Evolutionary conservation across 768 basidiomycete genomes (phyloP), one percentile per base, ranked within the genome.

Genomic region (Terana coerulea): DNA sequence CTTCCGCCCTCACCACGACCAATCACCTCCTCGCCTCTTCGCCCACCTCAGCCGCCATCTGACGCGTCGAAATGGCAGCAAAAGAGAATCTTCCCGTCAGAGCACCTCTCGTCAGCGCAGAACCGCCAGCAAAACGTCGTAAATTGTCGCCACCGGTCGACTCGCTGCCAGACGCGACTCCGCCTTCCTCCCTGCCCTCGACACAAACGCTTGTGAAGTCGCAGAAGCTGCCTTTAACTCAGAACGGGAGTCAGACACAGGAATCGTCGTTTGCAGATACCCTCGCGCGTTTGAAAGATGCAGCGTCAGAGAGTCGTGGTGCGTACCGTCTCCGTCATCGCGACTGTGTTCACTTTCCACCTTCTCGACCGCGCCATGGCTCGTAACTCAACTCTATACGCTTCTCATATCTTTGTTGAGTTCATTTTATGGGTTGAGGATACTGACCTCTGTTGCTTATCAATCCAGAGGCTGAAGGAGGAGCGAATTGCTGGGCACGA

Each of bases 401-500:
- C n/a, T n/a, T n/a, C n/a, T n/a, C n/a, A n/a, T n/a, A n/a, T n/a
- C n/a, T n/a, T n/a, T n/a, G n/a, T n/a, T n/a, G n/a, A n/a, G n/a
- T n/a, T n/a, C n/a, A n/a, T n/a, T n/a, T n/a, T n/a, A n/a, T n/a
- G n/a, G n/a, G n/a, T n/a, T n/a, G n/a, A n/a, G n/a, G 8, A 19
- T 26, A 37, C 47, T 19, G 2, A 5, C 19, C 21, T 19, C 21
- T 4, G 3, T 30, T 12, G 34, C 34, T 11, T 39, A 25, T 43
- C n/a, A n/a, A 34, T 24, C 43, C 47, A 87, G 87, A 71, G 41
- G 80, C 80, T 9, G 90, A 91, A 67, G 91, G 90, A 56, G 91
- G 90, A 51, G 83, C 86, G 17, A 78, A 87, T 63, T 66, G 69
- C 34, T 94, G 91, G 91, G 67, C 77, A 3, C 77, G 91, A 37